Percentiles rank a stretch among this genome's conserved stretches.
These are phyloP conservation scores for Ophiocordyceps australis DNA, from an alignment of 2,329 filamentous ascomycete genomes.

Conservation along the genomic window DNA sequence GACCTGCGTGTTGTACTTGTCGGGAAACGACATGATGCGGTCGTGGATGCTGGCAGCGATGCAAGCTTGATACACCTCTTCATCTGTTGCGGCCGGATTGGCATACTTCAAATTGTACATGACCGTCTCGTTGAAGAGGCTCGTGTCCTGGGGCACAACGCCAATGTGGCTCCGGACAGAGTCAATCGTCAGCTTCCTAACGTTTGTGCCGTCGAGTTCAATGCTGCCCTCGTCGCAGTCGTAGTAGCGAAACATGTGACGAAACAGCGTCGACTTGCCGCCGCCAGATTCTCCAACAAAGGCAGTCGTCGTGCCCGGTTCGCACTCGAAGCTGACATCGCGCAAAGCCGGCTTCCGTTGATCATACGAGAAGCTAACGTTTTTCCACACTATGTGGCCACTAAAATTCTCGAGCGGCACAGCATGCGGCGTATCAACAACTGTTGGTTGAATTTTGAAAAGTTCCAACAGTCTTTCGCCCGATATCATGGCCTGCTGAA, in stretches of 20 bases:
- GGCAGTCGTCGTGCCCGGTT: slow-evolving; percentile 82
- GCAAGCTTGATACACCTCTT: slow-evolving; percentile 69
- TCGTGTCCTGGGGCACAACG: slow-evolving; percentile 91
- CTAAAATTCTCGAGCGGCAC: slow-evolving; percentile 46
- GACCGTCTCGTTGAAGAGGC: slow-evolving; percentile 82
- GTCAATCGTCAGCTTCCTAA: slow-evolving; percentile 78
- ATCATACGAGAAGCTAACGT: slow-evolving; percentile 86
- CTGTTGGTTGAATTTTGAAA: slow-evolving; percentile 89
- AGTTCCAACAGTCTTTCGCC: slow-evolving; percentile 87
- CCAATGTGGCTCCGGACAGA: slow-evolving; percentile 84
- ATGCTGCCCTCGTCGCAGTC: slow-evolving; percentile 68
- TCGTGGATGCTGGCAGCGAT: slow-evolving; percentile 82
- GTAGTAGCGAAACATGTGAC: slow-evolving; percentile 92
- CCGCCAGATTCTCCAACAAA: slow-evolving; percentile 94
- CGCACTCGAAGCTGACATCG: slow-evolving; percentile 69
- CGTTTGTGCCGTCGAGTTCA: slow-evolving; percentile 66
- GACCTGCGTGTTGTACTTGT: slow-evolving; percentile 77
- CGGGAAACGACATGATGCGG: slow-evolving; percentile 75
- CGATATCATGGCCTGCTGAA: slow-evolving; percentile 94
- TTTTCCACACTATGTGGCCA: slow-evolving; percentile 72
- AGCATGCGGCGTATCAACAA: slow-evolving; percentile 58
- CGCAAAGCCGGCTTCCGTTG: slow-evolving; percentile 68
- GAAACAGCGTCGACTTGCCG: slow-evolving; percentile 92
- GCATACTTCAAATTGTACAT: slow-evolving; percentile 94
- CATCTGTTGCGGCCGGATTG: slow-evolving; percentile 61